These are phyloP conservation scores for Chenopodium berlandieri DNA, from an alignment of 148 eudicot genomes.

Conservation along the genomic window DNA sequence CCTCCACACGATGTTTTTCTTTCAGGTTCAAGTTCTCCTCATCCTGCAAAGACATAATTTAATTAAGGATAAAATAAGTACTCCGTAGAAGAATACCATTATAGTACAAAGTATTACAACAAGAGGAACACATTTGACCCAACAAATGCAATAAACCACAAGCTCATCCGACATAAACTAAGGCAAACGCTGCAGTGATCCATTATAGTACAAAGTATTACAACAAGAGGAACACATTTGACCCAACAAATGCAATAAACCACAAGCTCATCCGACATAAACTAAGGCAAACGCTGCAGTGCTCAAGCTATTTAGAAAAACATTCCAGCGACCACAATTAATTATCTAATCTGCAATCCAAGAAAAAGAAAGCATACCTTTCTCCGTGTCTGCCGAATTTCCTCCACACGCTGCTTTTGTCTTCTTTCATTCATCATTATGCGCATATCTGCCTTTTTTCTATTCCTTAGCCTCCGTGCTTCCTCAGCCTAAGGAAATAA, in stretches of 20 bases:
- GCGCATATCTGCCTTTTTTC: conserved; percentile 71
- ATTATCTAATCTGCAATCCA: not conserved
- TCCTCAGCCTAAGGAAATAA: conserved; percentile 70
- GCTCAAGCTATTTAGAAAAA: not conserved
- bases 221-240: not conserved
- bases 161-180: not conserved
- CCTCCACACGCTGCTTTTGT: conserved; percentile 81
- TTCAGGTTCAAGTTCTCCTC: conserved; percentile 69
- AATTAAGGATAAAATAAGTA: not conserved
- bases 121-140: not conserved
- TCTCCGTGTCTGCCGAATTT: conserved; percentile 68
- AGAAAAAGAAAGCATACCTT: conserved; percentile 44
- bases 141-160: conserved; percentile 1
- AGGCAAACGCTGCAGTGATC: not conserved
- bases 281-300: not conserved
- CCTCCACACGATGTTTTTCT: conserved; percentile 56
- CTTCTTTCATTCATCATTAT: conserved; percentile 83
- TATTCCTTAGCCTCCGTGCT: conserved; percentile 61
- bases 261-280: not conserved
- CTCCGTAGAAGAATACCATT: not conserved
- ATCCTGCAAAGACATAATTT: conserved; percentile 41
- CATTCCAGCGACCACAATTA: not conserved
- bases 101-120: not conserved
- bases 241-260: not conserved
- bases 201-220: too few species aligned